Evolutionary conservation across 345 rosid species (phyloP), one percentile per base, ranked within the genome.

Genomic region (Leavenworthia alabamica): DNA sequence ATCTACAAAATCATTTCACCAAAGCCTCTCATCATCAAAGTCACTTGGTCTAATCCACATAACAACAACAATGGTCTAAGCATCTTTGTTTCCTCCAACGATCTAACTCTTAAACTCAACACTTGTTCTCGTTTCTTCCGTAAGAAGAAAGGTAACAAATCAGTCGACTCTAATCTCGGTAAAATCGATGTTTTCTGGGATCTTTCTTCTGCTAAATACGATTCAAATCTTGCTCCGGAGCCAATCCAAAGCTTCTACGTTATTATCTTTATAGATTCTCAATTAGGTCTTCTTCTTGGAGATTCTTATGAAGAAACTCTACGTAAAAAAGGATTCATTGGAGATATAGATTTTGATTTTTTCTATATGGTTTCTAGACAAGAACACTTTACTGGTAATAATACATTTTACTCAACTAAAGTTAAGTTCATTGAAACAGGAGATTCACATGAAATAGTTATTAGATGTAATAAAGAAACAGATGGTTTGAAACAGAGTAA

Each of bases 101-200:
- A 79, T 60, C 74, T 70, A 54, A 81, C 79, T 28, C 79, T 92
- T 71, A 85, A 80, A 46, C 86, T 86, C 79, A 74, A 79, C 78
- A 81, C 89, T 12, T 82, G 41, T 47, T 71, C 86, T 24, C 50
- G 86, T 15, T 66, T 92, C 40, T 88, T 86, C 79, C 74, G 82
- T 70, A 92, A 85, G 83, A 83, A 79, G 73, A 85, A 83, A 71
- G 93, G 98, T 31, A 81, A 20, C 85, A 89, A 73, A 75, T 33
- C 72, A 14, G 56, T 89, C 7, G 90, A 89, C 43, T 76, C 80
- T 5, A 74, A 67, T 46, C 66, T 60, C 37, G 79, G 70, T 0
- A 83, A 73, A 67, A 66, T 89, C 32, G 91, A 86, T 60, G 81
- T 80, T 6, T 80, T 73, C 19, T 92, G 96, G 98, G 96, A 92